Conservation (phyloP, 2,329 filamentous ascomycete genomes). For the Diaporthe longicolla region DNA sequence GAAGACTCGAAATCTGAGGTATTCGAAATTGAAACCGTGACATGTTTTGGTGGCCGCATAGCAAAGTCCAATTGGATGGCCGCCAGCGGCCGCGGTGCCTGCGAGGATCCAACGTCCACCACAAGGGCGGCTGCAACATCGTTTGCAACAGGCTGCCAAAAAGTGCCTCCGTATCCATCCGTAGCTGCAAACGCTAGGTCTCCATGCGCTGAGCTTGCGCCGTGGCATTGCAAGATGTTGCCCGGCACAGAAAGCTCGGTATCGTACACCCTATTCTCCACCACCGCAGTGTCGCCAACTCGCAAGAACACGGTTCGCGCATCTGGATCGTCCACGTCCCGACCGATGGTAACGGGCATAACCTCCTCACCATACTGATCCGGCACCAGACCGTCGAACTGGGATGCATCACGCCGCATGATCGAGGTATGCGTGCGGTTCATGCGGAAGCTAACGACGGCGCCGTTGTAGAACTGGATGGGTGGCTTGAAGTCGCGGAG, state of each 20-base stretch:
- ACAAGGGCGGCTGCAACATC: slow-evolving; percentile 68
- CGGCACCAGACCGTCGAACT: slow-evolving; percentile 38
- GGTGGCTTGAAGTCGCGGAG: slow-evolving; percentile 63
- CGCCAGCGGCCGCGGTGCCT: slow-evolving; percentile 28
- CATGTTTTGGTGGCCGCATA: slow-evolving; percentile 41
- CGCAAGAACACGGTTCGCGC: slow-evolving; percentile 55
- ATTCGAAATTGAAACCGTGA: slow-evolving; percentile 42
- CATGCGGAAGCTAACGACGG: slow-evolving; percentile 47
- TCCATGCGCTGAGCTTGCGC: slow-evolving; percentile 63
- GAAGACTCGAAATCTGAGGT: slow-evolving; percentile 38
- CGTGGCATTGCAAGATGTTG: slow-evolving; percentile 73
- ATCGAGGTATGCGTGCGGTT: slow-evolving; percentile 48
- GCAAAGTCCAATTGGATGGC: slow-evolving; percentile 40
- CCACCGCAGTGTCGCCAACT: slow-evolving; percentile 60
- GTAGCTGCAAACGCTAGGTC: slow-evolving; percentile 75
- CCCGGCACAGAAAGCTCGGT: slow-evolving; percentile 61
- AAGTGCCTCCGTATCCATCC: slow-evolving; percentile 74
- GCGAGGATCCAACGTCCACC: slow-evolving; percentile 57
- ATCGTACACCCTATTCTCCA: slow-evolving; percentile 69
- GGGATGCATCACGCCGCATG: slow-evolving; percentile 38
- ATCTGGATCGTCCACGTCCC: slow-evolving; percentile 53
- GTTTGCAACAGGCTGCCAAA: slow-evolving; percentile 72
- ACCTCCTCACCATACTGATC: slow-evolving; percentile 37
- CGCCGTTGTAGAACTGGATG: slow-evolving; percentile 49
- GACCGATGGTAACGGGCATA: slow-evolving; percentile 63